Percentiles rank a stretch among this genome's conserved stretches.
Conservation (phyloP, 2,329 filamentous ascomycete species). For the Botryotinia convoluta region DNA sequence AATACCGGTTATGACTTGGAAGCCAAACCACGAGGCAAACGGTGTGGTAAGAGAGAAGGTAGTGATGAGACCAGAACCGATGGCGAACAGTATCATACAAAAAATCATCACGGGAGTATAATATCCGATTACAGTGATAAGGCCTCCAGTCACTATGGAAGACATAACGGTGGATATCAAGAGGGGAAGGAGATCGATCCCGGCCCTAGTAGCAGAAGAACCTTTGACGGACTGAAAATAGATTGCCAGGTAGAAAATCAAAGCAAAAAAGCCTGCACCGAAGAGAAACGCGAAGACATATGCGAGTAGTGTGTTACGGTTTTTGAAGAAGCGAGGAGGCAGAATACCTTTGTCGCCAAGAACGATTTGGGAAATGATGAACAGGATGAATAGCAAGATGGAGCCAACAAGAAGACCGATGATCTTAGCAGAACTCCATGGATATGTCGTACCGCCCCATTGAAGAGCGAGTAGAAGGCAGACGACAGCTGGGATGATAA, state of each 20-base stretch:
- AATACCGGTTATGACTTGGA: constrained; percentile 48
- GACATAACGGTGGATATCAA: constrained; percentile 44
- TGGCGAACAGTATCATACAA: constrained; percentile 39
- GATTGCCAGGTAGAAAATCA: constrained; percentile 38
- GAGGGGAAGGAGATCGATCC: constrained; percentile 45
- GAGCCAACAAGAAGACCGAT: constrained; percentile 40
- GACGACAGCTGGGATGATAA: constrained; percentile 41
- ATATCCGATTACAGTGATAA: constrained; percentile 44
- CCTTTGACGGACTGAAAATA: constrained; percentile 40
- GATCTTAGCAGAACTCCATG: constrained; percentile 39
- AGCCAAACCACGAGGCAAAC: constrained; percentile 53
- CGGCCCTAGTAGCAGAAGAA: constrained; percentile 43
- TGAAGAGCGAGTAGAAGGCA: constrained; percentile 43
- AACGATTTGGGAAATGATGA: constrained; percentile 38
- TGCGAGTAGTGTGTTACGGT: constrained; percentile 29
- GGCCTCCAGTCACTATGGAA: constrained; percentile 43
- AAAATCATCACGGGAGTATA: constrained; percentile 47
- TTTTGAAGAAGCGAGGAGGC: constrained; percentile 40
- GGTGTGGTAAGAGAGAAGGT: constrained; percentile 44
- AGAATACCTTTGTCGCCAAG: constrained; percentile 39
- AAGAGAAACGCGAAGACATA: constrained; percentile 31
- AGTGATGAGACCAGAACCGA: constrained; percentile 46
- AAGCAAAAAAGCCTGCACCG: constrained; percentile 33
- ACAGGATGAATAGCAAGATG: constrained; percentile 36
- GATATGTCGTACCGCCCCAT: constrained; percentile 41